Base-by-base conservation (phyloP, 148 eudicot genomes). In the Chenopodium berlandieri region DNA sequence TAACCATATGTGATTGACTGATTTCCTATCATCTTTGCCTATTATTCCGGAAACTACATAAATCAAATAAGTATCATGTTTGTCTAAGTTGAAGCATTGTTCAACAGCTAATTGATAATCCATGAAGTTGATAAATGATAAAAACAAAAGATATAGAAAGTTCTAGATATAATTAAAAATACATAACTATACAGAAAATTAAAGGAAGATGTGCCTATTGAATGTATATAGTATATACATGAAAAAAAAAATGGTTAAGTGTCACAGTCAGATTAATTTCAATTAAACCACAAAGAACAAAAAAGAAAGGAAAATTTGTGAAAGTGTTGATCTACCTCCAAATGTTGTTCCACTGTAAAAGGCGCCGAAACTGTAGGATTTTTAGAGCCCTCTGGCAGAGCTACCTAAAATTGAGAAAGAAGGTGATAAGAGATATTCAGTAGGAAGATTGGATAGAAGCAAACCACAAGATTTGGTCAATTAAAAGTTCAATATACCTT, bases 361-460 rank as follows among this genome's bases (percentile, higher is more conserved):
- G 99, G 94, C 74, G 86, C 92, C 74, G 16, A 50, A 50, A 79
- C 89, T 52, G 88, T 89, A 40, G 98, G 92, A 82, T 90, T 85
- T 82, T 87, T 89, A 47, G 99, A 94, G 72, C 99, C 99, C 86
- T 96, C 98, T 19, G 99, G 99, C 82, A 96, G 88, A 84, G 91
- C 91, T 56, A 96, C 98, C 99, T 96, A 82, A 81, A 84, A 81
- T 52, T 17, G 37, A 9, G 47, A 32, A 46, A 47, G 27, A 40
- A 40, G 44, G 44, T 71, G 17, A 71, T 40, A 80, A 23, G 58
- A 44, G 47, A 34, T 47, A 19, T 76, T 40, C 44, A 40, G 62
- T 16, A 3, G 22, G 22, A 19, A 62, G 4, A 19, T 56, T 14
- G 22, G 6, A 4, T 5, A 56, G 62, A 56, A 56, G 7, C 56